phyloP scores from a whole-genome alignment of 345 rosid genomes.

The Noccaea caerulescens region DNA sequence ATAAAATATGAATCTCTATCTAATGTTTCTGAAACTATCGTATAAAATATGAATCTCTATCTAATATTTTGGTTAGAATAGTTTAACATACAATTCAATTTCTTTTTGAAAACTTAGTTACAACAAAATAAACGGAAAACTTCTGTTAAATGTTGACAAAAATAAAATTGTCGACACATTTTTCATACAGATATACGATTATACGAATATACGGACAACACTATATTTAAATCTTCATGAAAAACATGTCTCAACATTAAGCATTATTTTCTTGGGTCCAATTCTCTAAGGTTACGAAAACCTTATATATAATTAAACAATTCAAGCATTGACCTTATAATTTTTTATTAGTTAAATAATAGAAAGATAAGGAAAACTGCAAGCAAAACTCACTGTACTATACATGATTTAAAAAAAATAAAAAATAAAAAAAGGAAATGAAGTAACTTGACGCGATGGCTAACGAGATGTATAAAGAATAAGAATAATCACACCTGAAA shows the following conservation, averaged over 20 bases:
- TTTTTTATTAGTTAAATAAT: not conserved
- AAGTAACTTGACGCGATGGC: slow-evolving; percentile 48
- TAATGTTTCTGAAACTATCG: no score
- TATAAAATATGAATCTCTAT: no score
- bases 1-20: no score
- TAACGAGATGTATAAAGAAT: slow-evolving; percentile 35
- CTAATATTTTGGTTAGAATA: no score
- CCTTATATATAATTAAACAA: slow-evolving; percentile 14
- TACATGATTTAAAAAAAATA: not conserved
- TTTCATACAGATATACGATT: not conserved
- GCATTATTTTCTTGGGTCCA: not conserved
- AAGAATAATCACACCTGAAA: slow-evolving; percentile 32
- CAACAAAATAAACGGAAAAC: no score
- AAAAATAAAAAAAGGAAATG: slow-evolving; percentile 14
- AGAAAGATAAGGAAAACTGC: slow-evolving; percentile 37
- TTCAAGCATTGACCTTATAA: slow-evolving; percentile 35
- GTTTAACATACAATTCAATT: no score
- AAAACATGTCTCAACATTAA: not conserved
- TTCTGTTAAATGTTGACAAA: no score
- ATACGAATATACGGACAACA: not conserved
- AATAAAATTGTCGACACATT: not conserved
- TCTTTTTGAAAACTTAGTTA: no score
- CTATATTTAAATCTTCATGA: not conserved
- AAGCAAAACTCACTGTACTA: slow-evolving; percentile 27
- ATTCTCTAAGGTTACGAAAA: slow-evolving; percentile 28